Base-by-base conservation (phyloP, 441 rosid species). In the Aleurites moluccanus region DNA sequence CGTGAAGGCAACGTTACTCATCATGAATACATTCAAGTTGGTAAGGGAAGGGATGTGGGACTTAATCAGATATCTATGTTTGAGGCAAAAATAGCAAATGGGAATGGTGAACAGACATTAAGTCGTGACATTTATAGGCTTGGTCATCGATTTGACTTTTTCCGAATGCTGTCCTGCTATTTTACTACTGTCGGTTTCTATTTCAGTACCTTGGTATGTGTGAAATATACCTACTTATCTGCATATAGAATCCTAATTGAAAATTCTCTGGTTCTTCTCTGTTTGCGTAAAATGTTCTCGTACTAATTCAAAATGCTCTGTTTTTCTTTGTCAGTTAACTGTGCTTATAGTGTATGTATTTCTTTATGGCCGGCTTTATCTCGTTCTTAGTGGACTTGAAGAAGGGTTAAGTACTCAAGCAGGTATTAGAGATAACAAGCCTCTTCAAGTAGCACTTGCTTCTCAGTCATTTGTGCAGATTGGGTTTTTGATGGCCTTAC, bases 11-110 rank as follows among this genome's bases (percentile, higher is more conserved):
- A 86, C 73, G 88, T 96, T 40, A 96, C 99, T 67, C 99, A 93
- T 81, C 98, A 96, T 80, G 99, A 96, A 80, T 96, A 96, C 77
- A 93, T 93, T 80, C 99, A 95, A 86, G 99, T 92, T 78, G 99
- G 99, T 63, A 95, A 95, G 82, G 99, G 99, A 62, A 91, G 98
- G 85, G 99, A 95, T 81, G 98, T 92, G 79, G 97, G 98, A 21
- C 91, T 95, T 60, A 92, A 95, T 71, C 97, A 95, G 75, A 95
- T 95, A 66, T 90, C 99, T 49, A 81, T 90, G 91, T 95, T 92
- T 62, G 99, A 95, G 85, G 98, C 97, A 67, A 95, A 95, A 82
- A 89, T 96, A 73, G 98, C 98, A 28, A 88, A 89, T 78, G 99
- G 99, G 38, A 96, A 91, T 79, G 98, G 98, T 33, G 99, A 96